Base-by-base conservation (phyloP, 2,329 filamentous ascomycete genomes). In the Calonectria ilicicola region DNA sequence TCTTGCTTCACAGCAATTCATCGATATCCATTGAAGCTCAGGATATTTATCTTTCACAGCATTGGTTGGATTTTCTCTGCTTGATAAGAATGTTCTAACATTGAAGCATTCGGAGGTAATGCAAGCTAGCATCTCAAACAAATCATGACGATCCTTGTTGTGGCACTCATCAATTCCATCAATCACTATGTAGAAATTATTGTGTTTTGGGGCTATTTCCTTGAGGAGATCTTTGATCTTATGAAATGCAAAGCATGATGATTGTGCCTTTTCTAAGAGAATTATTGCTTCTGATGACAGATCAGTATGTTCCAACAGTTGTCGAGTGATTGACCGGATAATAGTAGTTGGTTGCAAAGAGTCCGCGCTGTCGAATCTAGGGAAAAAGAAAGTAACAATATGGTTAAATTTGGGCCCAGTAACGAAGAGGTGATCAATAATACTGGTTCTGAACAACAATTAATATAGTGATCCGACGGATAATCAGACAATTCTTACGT, bases 161-260 rank as follows among this genome's bases (percentile, higher is more conserved):
- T 79, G 75, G 53, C 75, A 81, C 74, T 84, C 83, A 65, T 84
- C 83, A 2, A 84, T 26, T 4, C 77, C 81, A 74, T 84, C 83
- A 49, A 84, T 78, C 1, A 84, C 65, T 21, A 84, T 74, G 27
- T 77, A 82, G n/a, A 65, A 42, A 15, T 21, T 46, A 40, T 26
- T 38, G 5, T 21, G 17, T 5, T 4, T 12, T 12, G 35, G 14
- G 12, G 46, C 38, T 38, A 17, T 42, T 64, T 64, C n/a, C 26
- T 35, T n/a, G 10, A 63, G 6, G 26, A 73, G 46, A 19, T 44
- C 32, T 3, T 49, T 14, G 9, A 65, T 35, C 12, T 64, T 32
- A 21, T 65, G 38, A 27, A 19, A 40, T 12, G 29, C 23, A 23
- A 35, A 27, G 32, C 7, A 53, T 17, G 47, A 17, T 17, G 17